A percentile compares a stretch with the other conserved stretches of the same genome.
These are phyloP conservation scores for Pisolithus sp. DNA, from an alignment of 768 basidiomycete species.

Conservation along the genomic window DNA sequence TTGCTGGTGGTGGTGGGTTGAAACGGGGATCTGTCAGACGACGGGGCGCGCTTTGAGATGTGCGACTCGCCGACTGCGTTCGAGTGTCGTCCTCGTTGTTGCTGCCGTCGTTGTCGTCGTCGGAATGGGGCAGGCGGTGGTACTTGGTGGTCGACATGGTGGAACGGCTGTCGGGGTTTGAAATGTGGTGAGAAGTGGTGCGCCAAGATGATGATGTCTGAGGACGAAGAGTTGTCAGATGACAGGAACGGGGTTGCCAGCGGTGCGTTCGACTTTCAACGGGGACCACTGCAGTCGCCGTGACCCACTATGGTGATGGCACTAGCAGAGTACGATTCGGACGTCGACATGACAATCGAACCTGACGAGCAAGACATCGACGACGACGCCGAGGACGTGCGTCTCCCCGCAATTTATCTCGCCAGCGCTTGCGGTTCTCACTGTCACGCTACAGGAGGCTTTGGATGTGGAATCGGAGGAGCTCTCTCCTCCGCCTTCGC, in stretches of 20 bases:
- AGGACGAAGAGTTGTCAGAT: conserved; percentile 7
- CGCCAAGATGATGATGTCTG: conserved; percentile 1
- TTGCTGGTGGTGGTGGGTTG: conserved; percentile 33
- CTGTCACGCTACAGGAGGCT: not conserved
- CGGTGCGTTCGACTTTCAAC: not conserved
- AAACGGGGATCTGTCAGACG: conserved; percentile 26
- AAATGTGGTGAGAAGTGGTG: conserved; percentile 6
- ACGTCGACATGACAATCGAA: conserved; percentile 32
- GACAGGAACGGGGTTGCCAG: not conserved
- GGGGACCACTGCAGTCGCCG: no score
- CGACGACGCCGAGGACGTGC: conserved; percentile 12
- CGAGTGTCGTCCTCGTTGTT: not conserved
- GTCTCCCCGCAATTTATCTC: not conserved
- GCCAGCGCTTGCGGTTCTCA: conserved; percentile 2
- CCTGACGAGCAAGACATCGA: conserved; percentile 23
- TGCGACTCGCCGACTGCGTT: not conserved
- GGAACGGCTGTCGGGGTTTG: conserved; percentile 17
- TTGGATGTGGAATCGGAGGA: conserved; percentile 30
- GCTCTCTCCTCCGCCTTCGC: conserved; percentile 25
- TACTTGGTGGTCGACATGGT: conserved; percentile 5
- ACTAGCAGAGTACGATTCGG: conserved; percentile 13
- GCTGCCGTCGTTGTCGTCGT: not conserved
- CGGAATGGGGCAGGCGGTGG: not conserved
- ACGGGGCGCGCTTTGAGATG: not conserved
- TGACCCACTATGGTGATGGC: no score